Evolutionary conservation across 1,284 basidiomycete species (phyloP), one percentile per base, ranked within the genome.

Genomic region (Malassezia obtusa): DNA sequence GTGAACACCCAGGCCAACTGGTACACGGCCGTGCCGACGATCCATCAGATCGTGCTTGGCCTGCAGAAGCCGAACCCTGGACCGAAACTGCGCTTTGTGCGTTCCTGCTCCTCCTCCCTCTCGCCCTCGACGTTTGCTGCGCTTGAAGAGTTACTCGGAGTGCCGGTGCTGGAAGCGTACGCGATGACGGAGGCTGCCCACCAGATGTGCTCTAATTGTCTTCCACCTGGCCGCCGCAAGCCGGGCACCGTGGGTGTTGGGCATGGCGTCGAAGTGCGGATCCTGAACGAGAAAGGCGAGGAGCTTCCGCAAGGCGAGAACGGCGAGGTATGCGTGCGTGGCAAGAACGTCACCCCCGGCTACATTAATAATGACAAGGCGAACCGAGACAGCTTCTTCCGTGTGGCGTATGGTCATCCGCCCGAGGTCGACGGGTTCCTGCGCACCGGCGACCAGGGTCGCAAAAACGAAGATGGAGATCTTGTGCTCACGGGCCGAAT

Each of bases 381-480:
- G 17, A 75, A 76, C 60, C 58, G 58, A n/a, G 71, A 74, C 39
- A 64, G 64, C 28, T 76, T 75, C 31, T 70, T 74, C 24, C 58
- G 50, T 10, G 73, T 73, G 55, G 62, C 61, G 44, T 50, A 32
- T 22, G 52, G 46, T 17, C 73, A 73, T 59, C 44, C 43, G 2
- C 14, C 53, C 8, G 49, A 38, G 6, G 33, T 40, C 5, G 74
- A 75, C 38, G 75, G 76, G 14, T 77, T 76, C 71, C 75, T 78
- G 66, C 80, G 83, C 54, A 82, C 81, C 3, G 83, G 83, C 4
- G 83, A 84, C 63, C 77, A 82, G 62, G 83, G 83, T 4, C 79
- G 79, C 61, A 76, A 83, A 72, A 81, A 83, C 65, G 61, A 72
- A 22, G 80, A 82, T 52, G 82, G 82, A 19, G 82, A 83, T 66